Conservation (phyloP, 331 rosid genomes). For the Quercus lobata region DNA sequence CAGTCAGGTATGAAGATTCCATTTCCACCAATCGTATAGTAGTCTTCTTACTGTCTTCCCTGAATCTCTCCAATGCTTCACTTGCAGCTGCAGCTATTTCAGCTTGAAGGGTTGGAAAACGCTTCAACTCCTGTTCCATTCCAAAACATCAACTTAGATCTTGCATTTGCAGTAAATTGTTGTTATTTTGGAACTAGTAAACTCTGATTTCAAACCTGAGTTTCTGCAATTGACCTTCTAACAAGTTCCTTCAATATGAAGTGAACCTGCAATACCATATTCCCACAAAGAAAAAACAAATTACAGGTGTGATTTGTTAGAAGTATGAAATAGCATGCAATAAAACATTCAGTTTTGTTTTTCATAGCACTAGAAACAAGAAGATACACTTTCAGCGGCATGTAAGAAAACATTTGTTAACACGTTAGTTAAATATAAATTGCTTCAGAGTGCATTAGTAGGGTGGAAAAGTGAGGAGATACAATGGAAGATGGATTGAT, state of each 20-base stretch:
- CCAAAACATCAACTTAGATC: conserved; percentile 6
- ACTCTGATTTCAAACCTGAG: conserved; percentile 51
- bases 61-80: conserved; percentile 81
- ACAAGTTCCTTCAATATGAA: conserved; percentile 70
- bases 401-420: neutral
- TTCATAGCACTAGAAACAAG: neutral
- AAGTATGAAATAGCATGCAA: neutral
- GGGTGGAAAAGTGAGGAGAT: no score
- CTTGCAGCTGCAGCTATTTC: conserved; percentile 66
- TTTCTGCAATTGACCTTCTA: conserved; percentile 68
- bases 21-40: conserved; percentile 74
- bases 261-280: conserved; percentile 62
- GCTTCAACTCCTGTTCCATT: conserved; percentile 78
- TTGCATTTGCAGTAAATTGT: neutral
- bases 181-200: neutral
- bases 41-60: conserved; percentile 77
- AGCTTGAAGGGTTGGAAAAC: conserved; percentile 69
- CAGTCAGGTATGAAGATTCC: conserved; percentile 86
- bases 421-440: neutral
- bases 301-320: neutral
- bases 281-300: neutral
- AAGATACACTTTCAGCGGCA: neutral
- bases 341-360: neutral
- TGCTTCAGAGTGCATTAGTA: neutral
- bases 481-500: no score